These are phyloP conservation scores for Cercospora brassicicola DNA, from an alignment of 2,329 filamentous ascomycete genomes.

Conservation along the genomic window DNA sequence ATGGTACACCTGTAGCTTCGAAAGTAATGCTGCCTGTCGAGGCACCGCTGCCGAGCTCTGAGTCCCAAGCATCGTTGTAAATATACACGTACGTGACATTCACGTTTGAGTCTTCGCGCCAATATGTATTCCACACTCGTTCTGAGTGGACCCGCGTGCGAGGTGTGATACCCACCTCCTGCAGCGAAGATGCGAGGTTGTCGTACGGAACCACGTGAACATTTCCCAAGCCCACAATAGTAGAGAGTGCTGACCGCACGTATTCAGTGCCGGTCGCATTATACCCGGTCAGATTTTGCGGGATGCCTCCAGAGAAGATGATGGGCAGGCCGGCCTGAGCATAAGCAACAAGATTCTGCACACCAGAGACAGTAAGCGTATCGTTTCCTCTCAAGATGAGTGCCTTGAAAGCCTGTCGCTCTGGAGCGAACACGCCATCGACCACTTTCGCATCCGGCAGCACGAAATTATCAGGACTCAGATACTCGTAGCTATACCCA, in stretches of 20 bases:
- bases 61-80: slow-evolving; percentile 43
- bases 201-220: slow-evolving; percentile 40
- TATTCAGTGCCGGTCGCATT: slow-evolving; percentile 15
- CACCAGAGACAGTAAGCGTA: slow-evolving; percentile 41
- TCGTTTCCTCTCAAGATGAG: slow-evolving; percentile 44
- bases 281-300: slow-evolving; percentile 29
- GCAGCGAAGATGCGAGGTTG: slow-evolving; percentile 38
- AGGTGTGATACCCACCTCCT: slow-evolving; percentile 38
- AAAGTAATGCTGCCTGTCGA: slow-evolving; percentile 36
- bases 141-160: slow-evolving; percentile 30
- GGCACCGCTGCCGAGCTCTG: slow-evolving; percentile 23
- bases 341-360: slow-evolving; percentile 39
- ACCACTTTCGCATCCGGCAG: slow-evolving; percentile 43
- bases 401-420: slow-evolving; percentile 46
- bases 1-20: slow-evolving; percentile 39
- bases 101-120: slow-evolving; percentile 36
- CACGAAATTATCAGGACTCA: slow-evolving; percentile 48
- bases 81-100: slow-evolving; percentile 44
- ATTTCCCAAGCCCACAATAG: slow-evolving; percentile 37
- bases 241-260: slow-evolving; percentile 29
- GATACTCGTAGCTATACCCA: slow-evolving; percentile 45
- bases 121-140: slow-evolving; percentile 41
- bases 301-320: slow-evolving; percentile 43
- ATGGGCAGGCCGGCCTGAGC: slow-evolving; percentile 47
- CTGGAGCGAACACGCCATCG: slow-evolving; percentile 42